Conservation (phyloP, 2,329 filamentous ascomycete species). For the Botrytis squamosa region DNA sequence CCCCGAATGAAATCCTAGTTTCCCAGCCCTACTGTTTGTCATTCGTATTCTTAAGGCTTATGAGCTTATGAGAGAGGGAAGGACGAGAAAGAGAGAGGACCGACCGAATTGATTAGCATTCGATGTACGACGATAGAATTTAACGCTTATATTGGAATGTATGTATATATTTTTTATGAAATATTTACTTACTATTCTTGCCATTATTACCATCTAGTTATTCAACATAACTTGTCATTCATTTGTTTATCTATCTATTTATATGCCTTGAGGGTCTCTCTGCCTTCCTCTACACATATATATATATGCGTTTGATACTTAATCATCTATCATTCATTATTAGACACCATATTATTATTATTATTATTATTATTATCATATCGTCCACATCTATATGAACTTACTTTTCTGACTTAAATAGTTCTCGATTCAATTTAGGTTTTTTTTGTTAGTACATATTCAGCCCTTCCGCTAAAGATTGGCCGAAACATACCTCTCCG, state of each 20-base stretch:
- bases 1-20: constrained; percentile 6
- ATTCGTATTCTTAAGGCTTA: constrained; percentile 8
- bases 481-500: background rate
- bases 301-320: background rate
- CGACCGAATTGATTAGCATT: background rate
- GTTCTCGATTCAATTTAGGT: constrained; percentile 6
- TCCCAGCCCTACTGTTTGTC: constrained; percentile 16
- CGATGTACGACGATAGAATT: background rate
- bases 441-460: background rate
- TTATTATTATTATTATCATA: background rate
- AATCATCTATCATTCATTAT: background rate
- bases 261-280: background rate
- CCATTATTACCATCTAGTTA: background rate
- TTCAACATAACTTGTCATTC: background rate
- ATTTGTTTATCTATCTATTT: background rate
- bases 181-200: background rate
- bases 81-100: background rate
- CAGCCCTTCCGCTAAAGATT: constrained; percentile 20
- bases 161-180: constrained; percentile 1
- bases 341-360: background rate
- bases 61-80: background rate
- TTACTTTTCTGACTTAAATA: constrained; percentile 2
- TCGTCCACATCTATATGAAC: background rate
- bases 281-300: background rate
- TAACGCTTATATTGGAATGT: background rate